phyloP scores from a whole-genome alignment of 305 asterid species.

The Rubia tinctorum region DNA sequence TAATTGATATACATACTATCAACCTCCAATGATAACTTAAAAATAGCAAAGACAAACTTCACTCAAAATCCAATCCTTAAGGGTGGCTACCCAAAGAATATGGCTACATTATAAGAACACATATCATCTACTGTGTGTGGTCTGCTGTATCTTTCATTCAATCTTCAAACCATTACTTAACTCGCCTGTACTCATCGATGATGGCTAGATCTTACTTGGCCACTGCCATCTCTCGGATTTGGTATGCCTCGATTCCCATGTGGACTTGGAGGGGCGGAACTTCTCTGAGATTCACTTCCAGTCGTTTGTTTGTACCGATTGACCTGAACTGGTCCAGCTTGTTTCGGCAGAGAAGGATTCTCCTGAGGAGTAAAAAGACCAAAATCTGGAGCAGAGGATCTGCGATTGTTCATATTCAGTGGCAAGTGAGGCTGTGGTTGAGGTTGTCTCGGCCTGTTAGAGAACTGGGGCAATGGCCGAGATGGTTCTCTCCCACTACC shows the following conservation, averaged over 20 bases:
- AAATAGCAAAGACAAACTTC: background rate
- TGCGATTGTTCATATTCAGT: background rate
- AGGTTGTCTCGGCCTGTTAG: constrained; percentile 24
- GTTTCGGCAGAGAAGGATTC: constrained; percentile 17
- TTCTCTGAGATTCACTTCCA: constrained; percentile 34
- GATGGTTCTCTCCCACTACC: constrained; percentile 20
- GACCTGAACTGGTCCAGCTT: constrained; percentile 24
- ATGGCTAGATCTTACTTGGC: constrained; percentile 15
- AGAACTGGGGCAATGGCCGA: constrained; percentile 13
- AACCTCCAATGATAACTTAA: background rate
- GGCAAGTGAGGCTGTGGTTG: background rate
- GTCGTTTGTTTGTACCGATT: constrained; percentile 58
- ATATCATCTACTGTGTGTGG: background rate
- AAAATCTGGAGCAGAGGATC: constrained; percentile 39
- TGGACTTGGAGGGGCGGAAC: constrained; percentile 23
- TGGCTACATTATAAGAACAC: background rate
- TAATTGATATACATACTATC: too few species aligned
- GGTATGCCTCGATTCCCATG: constrained; percentile 14
- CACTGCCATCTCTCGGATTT: constrained; percentile 10
- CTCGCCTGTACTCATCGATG: constrained; percentile 3
- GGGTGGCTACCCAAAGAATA: background rate
- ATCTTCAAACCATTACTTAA: background rate
- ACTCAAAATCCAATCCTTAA: background rate
- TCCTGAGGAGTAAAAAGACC: constrained; percentile 45
- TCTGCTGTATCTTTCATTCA: too few species aligned